Conservation (phyloP, 208 protist species). For the Acanthamoeba castellanii region DNA sequence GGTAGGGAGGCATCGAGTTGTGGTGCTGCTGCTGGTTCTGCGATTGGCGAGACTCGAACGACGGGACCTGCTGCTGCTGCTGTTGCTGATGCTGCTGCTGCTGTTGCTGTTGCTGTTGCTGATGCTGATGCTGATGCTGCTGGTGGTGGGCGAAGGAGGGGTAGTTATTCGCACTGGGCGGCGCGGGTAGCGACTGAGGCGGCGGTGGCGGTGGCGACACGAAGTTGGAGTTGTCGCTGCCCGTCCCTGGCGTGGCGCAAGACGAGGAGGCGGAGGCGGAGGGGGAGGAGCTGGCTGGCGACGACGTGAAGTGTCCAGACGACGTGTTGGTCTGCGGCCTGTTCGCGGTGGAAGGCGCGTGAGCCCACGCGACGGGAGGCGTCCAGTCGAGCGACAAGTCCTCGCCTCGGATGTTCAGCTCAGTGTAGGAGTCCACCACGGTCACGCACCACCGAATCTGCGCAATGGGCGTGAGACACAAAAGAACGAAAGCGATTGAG, state of each 20-base stretch:
- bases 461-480: not conserved
- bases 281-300: not conserved
- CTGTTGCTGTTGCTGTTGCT: not conserved
- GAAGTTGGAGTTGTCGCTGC: not conserved
- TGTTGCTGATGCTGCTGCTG: not conserved
- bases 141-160: not conserved
- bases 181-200: not conserved
- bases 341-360: not conserved
- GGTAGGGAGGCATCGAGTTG: not conserved
- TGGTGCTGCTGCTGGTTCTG: not conserved
- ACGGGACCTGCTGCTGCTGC: not conserved
- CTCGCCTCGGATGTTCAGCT: slow-evolving; percentile 5
- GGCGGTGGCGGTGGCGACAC: not conserved
- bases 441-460: slow-evolving; percentile 55
- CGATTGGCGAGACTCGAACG: not conserved
- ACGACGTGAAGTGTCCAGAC: not conserved
- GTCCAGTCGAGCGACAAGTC: slow-evolving; percentile 26
- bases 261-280: not conserved
- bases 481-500: not conserved
- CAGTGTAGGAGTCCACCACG: slow-evolving; percentile 26
- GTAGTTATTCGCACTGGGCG: not conserved
- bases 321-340: not conserved
- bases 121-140: not conserved
- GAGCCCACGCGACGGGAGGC: not conserved
- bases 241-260: not conserved